Evolutionary conservation across 139 green algal species (phyloP).

Genomic region (Chlorella sp.): DNA sequence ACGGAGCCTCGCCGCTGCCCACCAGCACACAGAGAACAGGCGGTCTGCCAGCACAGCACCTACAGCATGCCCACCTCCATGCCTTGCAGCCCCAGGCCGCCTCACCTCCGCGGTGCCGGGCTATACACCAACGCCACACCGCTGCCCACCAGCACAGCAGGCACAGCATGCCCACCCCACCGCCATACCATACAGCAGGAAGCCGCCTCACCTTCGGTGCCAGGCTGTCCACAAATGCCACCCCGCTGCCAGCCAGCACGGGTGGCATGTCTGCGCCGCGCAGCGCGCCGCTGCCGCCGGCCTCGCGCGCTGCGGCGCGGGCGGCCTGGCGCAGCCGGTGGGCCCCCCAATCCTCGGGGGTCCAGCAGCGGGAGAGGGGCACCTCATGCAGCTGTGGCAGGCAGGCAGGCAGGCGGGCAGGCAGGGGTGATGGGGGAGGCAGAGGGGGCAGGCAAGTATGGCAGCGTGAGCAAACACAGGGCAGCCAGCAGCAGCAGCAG

Average conservation of each 20-base stretch:
- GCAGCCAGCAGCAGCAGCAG: too few relatives aligned
- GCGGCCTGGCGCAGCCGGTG: conserved; percentile 36
- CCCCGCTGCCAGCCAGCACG: not conserved
- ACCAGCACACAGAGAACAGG: too few relatives aligned
- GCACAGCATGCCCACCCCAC: not conserved
- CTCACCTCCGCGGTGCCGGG: too few relatives aligned
- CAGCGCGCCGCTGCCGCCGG: not conserved
- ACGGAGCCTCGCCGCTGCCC: too few relatives aligned
- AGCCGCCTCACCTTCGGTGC: not conserved
- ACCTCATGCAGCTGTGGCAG: conserved; percentile 42
- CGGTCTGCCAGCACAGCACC: too few relatives aligned
- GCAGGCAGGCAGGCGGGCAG: not conserved
- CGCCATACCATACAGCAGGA: not conserved
- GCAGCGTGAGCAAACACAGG: not conserved
- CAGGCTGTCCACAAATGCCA: conserved; percentile 7
- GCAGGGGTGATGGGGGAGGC: conserved; percentile 17
- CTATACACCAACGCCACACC: too few relatives aligned
- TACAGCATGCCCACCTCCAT: too few relatives aligned
- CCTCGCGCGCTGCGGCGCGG: not conserved
- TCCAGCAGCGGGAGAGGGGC: conserved; percentile 52
- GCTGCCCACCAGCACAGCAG: not conserved
- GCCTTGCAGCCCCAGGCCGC: too few relatives aligned
- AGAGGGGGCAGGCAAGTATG: too few relatives aligned
- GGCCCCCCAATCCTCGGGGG: conserved; percentile 52
- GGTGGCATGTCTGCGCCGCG: conserved; percentile 13